Evolutionary conservation across 768 basidiomycete species (phyloP), one percentile per base, ranked within the genome.

Genomic region (Kwoniella europaea): DNA sequence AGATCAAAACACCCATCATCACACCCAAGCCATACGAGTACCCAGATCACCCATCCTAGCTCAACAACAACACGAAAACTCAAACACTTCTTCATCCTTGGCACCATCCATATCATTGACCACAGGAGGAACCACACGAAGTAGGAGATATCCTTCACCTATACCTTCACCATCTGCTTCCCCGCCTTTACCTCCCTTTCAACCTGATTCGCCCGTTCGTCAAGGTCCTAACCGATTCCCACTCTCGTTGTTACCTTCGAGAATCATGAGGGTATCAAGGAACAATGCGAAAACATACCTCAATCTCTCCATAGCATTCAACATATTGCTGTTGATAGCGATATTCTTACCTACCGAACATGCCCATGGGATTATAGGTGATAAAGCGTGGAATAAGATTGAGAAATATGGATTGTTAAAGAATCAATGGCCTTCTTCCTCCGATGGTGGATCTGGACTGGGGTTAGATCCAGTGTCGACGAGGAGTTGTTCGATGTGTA

Each of bases 401-500:
- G 50, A 58, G 24, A 29, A 71, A 22, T 71, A 71, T 35, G 57
- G 59, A 3, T 20, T 65, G 53, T 27, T 62, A 20, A 54, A 42
- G 12, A 35, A 46, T 22, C 22, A 41, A 46, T 57, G 62, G 62
- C 53, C 41, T 43, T 27, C 9, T 18, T 20, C 22, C 35, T 62
- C 27, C 29, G 42, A 18, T n/a, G 13, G 46, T 18, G 57, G 18
- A 13, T 24, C 42, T 62, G 54, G 59, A 50, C 35, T 41, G 10
- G 57, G 9, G 43, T 18, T 35, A 22, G 41, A 41, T 62, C 18
- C 54, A 55, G 52, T 43, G 52, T 10, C 35, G n/a, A 63, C 54
- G 43, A 20, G 57, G 35, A 63, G 69, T 46, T 46, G 66, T 35
- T 50, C 46, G 18, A 68, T 77, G 69, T 75, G 74, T 55, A 46